A percentile compares a stretch with the other conserved stretches of the same genome.
These are phyloP conservation scores for Scutellaria baicalensis DNA, from an alignment of 257 asterid genomes.

Conservation along the genomic window DNA sequence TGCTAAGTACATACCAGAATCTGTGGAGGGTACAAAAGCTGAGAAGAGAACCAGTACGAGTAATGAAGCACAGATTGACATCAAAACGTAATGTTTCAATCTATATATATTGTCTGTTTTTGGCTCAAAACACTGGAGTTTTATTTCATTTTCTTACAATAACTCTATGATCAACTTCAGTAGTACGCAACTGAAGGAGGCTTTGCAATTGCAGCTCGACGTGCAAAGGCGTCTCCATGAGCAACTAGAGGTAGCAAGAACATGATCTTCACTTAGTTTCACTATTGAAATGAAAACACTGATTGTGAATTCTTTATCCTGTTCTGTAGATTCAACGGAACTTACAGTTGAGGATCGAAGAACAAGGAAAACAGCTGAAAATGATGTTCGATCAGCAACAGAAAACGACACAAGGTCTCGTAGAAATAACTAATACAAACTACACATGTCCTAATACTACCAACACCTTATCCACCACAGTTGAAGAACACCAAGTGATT, in stretches of 20 bases:
- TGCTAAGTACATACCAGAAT: conserved; percentile 58
- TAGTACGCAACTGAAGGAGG: conserved; percentile 30
- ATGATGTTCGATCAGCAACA: conserved; percentile 63
- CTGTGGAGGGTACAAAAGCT: conserved; percentile 67
- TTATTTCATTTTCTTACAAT: not conserved
- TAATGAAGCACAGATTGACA: conserved; percentile 32
- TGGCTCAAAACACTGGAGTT: not conserved
- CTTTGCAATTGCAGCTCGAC: conserved; percentile 25
- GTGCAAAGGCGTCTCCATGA: conserved; percentile 84
- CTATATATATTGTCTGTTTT: not conserved
- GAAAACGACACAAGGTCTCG: conserved; percentile 23
- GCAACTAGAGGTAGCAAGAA: conserved; percentile 63
- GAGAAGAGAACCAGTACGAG: conserved; percentile 32
- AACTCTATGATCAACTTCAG: conserved; percentile 25
- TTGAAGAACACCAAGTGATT: conserved; percentile 35
- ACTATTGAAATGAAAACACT: not conserved
- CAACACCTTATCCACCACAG: conserved; percentile 18
- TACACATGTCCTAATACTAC: conserved; percentile 16
- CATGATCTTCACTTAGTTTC: not conserved
- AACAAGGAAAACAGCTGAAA: conserved; percentile 56
- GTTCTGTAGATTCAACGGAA: conserved; percentile 43
- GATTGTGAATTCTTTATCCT: not conserved
- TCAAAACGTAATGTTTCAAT: conserved; percentile 34
- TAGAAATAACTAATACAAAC: conserved; percentile 25
- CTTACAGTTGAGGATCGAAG: conserved; percentile 67